phyloP scores from a whole-genome alignment of 129 eudicot genomes.

The Chrysanthemum seticuspe region DNA sequence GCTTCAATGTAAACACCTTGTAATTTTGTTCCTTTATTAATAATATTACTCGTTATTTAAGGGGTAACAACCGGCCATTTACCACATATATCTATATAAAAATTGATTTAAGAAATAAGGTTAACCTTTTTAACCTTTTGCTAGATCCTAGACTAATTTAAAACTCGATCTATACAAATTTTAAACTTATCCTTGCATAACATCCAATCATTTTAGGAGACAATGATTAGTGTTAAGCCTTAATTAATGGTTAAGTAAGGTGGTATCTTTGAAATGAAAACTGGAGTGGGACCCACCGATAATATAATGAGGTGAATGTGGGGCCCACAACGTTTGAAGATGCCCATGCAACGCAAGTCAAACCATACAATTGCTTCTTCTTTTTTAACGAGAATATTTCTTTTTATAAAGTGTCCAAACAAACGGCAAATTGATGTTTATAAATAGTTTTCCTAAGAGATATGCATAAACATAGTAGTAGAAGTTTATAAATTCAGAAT shows the following conservation, averaged over 20 bases:
- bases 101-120: no score
- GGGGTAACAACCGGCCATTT: no score
- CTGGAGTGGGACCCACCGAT: slow-evolving; percentile 5
- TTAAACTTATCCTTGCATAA: no score
- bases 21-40: no score
- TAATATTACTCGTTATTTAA: no score
- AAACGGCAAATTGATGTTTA: background rate
- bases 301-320: slow-evolving; percentile 11
- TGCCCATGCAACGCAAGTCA: slow-evolving; percentile 33
- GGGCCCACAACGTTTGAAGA: slow-evolving; percentile 26
- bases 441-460: background rate
- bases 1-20: no score
- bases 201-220: background rate
- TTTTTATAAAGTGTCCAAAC: background rate
- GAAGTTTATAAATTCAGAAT: background rate
- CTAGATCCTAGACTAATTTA: no score
- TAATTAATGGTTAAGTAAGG: background rate
- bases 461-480: background rate
- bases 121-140: no score
- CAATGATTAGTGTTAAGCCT: slow-evolving; percentile 2
- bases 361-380: slow-evolving; percentile 13
- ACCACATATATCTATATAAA: no score
- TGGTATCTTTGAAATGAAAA: slow-evolving; percentile 18
- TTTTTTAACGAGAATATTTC: background rate
- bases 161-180: no score